Base-by-base conservation (phyloP, 495 filamentous ascomycete species). In the Penicillium simplicissimum region DNA sequence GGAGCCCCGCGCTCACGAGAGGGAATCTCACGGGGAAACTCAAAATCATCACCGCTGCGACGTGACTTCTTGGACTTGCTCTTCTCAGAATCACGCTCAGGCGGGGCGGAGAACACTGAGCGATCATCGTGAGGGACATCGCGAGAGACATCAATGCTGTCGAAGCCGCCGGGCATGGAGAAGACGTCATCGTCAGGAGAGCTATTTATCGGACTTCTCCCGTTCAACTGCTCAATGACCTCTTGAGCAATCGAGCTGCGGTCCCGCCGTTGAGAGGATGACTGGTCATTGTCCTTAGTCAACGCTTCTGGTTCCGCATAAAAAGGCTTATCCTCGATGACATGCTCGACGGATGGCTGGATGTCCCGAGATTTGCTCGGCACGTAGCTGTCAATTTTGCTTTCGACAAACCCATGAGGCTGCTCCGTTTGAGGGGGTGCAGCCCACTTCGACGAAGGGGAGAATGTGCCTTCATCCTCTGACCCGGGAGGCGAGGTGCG, bases 401-500 rank as follows among this genome's bases (percentile, higher is more conserved):
- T 73, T 53, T 79, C 75, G 13, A 78, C 68, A 56, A 71, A 73
- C 10, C 73, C 66, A 34, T 71, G 70, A 31, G 66, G 57, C 33
- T 57, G 25, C 4, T 62, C 57, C 10, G 71, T 71, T 17, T 79
- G 63, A 60, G 78, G 75, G 3, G 72, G 70, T 8, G 74, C 69
- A 3, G 74, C 74, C 66, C 83, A 81, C 1, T 76, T 76, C 54
- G 74, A 80, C 4, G 80, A 79, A 4, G 77, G 67, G 49, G 72
- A 71, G 62, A 84, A 85, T 3, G 66, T 35, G 1, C 61, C 66
- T 21, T 72, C 67, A 15, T 84, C 81, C 52, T 85, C 83, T 1
- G 87, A 84, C 8, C 82, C 80, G 7, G 87, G 87, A 3, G 87
- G 87, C 0, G 88, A 89, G 43, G 85, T 82, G 19, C 88, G 83